These are phyloP conservation scores for Porpolomopsis calyptriformis DNA, from an alignment of 768 basidiomycete genomes.

Conservation along the genomic window DNA sequence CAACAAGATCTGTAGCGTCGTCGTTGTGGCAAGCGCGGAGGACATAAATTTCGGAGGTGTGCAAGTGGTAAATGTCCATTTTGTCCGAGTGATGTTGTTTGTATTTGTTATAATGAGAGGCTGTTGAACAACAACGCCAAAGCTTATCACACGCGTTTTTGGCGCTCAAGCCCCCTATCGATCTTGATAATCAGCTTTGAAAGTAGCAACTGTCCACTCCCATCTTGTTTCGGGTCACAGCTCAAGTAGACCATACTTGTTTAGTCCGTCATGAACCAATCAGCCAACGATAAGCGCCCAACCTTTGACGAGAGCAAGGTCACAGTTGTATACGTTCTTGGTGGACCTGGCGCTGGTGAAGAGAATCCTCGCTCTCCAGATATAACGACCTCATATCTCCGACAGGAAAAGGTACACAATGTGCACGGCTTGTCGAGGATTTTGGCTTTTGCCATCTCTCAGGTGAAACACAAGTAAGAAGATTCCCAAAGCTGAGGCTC, in stretches of 20 bases:
- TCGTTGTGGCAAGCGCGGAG: conserved; percentile 54
- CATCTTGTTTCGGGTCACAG: no score
- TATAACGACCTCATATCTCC: conserved; percentile 2
- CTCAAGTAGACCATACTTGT: no score
- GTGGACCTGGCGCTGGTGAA: conserved; percentile 89
- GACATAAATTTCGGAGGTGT: conserved; percentile 49
- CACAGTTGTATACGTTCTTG: conserved; percentile 88
- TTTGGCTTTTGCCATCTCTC: conserved; percentile 90
- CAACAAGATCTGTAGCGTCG: conserved; percentile 59
- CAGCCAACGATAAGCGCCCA: no score
- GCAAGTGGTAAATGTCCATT: conserved; percentile 35
- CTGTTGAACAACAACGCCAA: conserved; percentile 13
- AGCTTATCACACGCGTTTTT: no score
- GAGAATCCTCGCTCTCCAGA: conserved; percentile 5
- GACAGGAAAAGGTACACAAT: conserved; percentile 94
- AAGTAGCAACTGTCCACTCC: no score
- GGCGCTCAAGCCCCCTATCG: no score
- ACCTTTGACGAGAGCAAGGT: conserved; percentile 66
- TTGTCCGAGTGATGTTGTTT: conserved; percentile 2
- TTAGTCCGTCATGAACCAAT: no score
- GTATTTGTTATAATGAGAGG: conserved; percentile 1
- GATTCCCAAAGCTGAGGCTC: not conserved
- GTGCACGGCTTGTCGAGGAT: conserved; percentile 68
- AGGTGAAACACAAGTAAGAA: conserved; percentile 34
- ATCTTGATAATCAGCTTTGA: no score